Evolutionary conservation across 2,329 filamentous ascomycete genomes (phyloP), one percentile per base, ranked within the genome.

Genomic region (Neospermospora avenae): DNA sequence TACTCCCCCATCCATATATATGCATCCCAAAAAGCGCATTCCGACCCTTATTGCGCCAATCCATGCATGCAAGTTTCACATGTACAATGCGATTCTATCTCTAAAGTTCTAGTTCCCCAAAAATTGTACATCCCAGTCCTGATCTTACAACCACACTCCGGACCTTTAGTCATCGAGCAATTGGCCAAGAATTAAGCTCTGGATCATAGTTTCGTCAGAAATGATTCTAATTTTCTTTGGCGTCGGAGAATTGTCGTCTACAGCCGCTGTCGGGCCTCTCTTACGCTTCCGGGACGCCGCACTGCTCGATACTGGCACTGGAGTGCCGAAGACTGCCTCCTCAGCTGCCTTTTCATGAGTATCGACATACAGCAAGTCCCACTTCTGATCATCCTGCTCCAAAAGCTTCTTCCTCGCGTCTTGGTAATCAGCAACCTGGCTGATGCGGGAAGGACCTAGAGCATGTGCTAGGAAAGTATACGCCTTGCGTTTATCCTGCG

Each of bases 141-240:
- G 7, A 37, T 46, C 18, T 24, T 54, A 39, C 48, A 58, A 41
- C 20, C 1, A 31, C 11, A 31, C 28, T 31, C 11, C 11, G 5
- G 5, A 7, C 37, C 4, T 18, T 24, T 53, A 39, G 55, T 63
- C 31, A 64, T 70, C 69, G 28, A 92, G 83, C 67, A 97, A 76
- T 62, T 86, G 84, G 0, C 93, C 93, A 54, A 96, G 74, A 64
- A 99, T 97, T 61, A 98, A 77, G 73, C 92, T 97, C 78, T 99
- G 93, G 58, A 96, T 87, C 22, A 98, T 85, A 71, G 93, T 85
- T 75, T 98, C 93, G 72, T 96, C 88, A 58, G 87, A 88, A 55
- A 96, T 82, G 46, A 95, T 81, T 63, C 81, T 83, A 39, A 92
- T 78, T 62, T 75, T 81, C 67, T 81, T 78, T 13, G 80, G 77